These are phyloP conservation scores for Myxozyma mucilagina DNA, from an alignment of 805 yeast species.

Conservation along the genomic window DNA sequence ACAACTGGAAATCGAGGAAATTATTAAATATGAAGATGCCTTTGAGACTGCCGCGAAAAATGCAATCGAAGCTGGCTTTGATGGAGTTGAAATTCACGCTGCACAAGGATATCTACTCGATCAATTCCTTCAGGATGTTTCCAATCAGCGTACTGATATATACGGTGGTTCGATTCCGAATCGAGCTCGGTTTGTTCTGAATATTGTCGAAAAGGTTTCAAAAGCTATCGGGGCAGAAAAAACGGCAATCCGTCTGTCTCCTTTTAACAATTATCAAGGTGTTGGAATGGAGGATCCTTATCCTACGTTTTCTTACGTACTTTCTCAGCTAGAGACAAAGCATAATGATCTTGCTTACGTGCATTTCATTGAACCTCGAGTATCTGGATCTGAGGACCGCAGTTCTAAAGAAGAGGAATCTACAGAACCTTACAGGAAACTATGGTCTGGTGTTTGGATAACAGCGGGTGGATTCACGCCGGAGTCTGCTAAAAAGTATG, in stretches of 20 bases:
- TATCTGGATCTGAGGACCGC: conserved; percentile 34
- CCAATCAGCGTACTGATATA: conserved; percentile 57
- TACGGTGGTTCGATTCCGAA: conserved; percentile 67
- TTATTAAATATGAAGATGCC: conserved; percentile 46
- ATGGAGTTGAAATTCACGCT: conserved; percentile 64
- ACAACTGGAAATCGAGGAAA: conserved; percentile 43
- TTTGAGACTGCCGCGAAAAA: conserved; percentile 56
- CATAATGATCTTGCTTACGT: conserved; percentile 45
- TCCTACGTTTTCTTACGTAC: conserved; percentile 47
- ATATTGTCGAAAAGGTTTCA: conserved; percentile 53
- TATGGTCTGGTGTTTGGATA: conserved; percentile 26
- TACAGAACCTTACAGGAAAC: conserved; percentile 7
- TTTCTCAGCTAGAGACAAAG: conserved; percentile 46
- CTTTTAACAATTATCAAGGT: conserved; percentile 42
- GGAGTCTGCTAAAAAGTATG: conserved; percentile 18
- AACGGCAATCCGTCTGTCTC: conserved; percentile 44
- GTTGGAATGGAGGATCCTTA: conserved; percentile 38
- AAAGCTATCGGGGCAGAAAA: conserved; percentile 52
- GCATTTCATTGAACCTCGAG: conserved; percentile 51
- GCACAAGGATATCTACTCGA: conserved; percentile 62
- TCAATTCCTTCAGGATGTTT: conserved; percentile 48
- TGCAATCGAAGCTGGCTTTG: conserved; percentile 56
- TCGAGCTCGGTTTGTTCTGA: conserved; percentile 53
- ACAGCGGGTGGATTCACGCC: conserved; percentile 32
- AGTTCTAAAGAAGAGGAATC: not conserved